These are phyloP conservation scores for Lecanosticta acicola DNA, from an alignment of 2,329 filamentous ascomycete genomes.

Conservation along the genomic window DNA sequence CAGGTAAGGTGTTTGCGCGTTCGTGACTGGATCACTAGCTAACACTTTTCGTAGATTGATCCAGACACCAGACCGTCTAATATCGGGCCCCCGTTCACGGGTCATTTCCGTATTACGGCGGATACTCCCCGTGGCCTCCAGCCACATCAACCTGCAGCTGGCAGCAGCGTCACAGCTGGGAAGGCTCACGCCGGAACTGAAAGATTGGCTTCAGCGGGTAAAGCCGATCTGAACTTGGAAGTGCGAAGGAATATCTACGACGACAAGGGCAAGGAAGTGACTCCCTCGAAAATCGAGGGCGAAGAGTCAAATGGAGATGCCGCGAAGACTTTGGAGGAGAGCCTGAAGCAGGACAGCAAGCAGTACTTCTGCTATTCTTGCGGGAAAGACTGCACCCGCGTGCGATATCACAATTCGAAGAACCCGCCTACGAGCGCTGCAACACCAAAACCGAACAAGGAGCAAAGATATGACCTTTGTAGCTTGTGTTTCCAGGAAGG, in stretches of 20 bases:
- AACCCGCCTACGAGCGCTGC: conserved; percentile 43
- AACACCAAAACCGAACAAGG: conserved; percentile 49
- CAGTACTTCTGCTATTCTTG: conserved; percentile 81
- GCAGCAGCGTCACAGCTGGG: conserved; percentile 56
- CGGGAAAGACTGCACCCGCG: conserved; percentile 76
- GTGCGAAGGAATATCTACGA: conserved; percentile 95
- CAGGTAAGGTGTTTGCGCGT: conserved; percentile 55
- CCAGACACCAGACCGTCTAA: conserved; percentile 91
- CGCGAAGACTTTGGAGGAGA: conserved; percentile 55
- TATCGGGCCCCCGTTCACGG: conserved; percentile 92
- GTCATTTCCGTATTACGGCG: conserved; percentile 92
- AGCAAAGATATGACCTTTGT: conserved; percentile 79
- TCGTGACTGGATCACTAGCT: background rate
- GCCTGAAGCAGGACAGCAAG: conserved; percentile 58
- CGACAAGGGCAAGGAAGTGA: conserved; percentile 78
- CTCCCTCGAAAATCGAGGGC: conserved; percentile 46
- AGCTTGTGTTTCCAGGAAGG: conserved; percentile 84
- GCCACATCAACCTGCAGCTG: conserved; percentile 85
- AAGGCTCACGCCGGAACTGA: conserved; percentile 66
- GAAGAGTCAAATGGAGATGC: conserved; percentile 63
- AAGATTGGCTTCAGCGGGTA: conserved; percentile 60
- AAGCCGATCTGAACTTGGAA: conserved; percentile 83
- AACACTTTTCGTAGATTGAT: conserved; percentile 63
- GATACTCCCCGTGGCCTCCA: conserved; percentile 93
- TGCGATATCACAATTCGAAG: conserved; percentile 66